Conservation (phyloP, 2,329 filamentous ascomycete genomes). For the Calonectria ilicicola region DNA sequence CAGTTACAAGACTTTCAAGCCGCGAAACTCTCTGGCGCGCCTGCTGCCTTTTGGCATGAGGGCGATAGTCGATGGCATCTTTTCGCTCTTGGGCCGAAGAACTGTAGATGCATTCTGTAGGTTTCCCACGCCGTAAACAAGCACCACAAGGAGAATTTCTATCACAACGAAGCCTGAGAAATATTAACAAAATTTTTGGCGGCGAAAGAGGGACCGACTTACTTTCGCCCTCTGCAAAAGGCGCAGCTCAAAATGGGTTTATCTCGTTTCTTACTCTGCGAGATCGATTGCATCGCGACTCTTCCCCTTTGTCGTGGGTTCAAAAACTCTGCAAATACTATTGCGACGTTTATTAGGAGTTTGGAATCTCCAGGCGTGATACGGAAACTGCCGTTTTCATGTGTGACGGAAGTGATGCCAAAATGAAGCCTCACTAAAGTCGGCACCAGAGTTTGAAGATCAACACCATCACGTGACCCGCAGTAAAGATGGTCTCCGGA, state of each 20-base stretch:
- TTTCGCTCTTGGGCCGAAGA: constrained; percentile 31
- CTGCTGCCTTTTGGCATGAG: constrained; percentile 18
- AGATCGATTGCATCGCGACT: background rate
- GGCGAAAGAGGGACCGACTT: background rate
- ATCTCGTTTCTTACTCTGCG: constrained; percentile 5
- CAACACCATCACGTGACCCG: background rate
- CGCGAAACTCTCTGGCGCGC: constrained; percentile 31
- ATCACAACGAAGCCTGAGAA: constrained; percentile 15
- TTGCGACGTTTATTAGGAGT: fast-evolving
- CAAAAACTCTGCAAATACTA: background rate
- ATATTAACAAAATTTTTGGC: background rate
- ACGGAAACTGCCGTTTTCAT: background rate
- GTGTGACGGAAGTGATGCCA: background rate
- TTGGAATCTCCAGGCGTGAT: no score
- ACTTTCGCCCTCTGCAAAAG: constrained; percentile 23
- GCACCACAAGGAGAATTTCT: constrained; percentile 17
- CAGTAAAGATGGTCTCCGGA: no score
- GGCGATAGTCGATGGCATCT: constrained; percentile 31
- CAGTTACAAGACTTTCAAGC: constrained; percentile 31
- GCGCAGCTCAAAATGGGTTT: constrained; percentile 21
- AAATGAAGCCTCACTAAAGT: background rate
- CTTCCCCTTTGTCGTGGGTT: background rate
- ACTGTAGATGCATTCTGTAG: constrained; percentile 20
- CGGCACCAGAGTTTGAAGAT: background rate
- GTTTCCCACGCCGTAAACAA: constrained; percentile 10